Evolutionary conservation across 75 land plant genomes (phyloP).

Genomic region (Selaginella moellendorffii): DNA sequence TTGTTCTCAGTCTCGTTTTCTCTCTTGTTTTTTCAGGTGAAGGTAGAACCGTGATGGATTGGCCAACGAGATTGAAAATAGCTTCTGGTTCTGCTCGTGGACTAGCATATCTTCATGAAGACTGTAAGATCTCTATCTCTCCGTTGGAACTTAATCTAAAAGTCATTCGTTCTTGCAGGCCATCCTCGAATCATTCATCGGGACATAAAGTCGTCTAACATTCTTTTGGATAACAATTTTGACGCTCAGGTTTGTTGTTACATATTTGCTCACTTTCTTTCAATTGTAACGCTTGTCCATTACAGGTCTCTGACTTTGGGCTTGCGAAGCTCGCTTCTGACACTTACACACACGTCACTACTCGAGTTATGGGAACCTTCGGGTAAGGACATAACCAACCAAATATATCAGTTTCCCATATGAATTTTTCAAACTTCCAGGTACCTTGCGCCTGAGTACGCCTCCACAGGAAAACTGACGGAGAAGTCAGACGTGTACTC

Average conservation of each 20-base stretch:
- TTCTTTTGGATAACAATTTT: constrained; percentile 39
- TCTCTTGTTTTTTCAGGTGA: constrained; percentile 20
- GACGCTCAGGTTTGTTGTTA: constrained; percentile 35
- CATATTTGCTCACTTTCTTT: too few relatives aligned
- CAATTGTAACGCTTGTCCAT: too few relatives aligned
- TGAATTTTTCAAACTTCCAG: constrained; percentile 5
- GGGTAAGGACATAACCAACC: constrained; percentile 31
- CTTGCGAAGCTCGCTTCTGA: constrained; percentile 76
- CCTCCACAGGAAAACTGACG: constrained; percentile 30
- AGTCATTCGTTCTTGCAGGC: too few relatives aligned
- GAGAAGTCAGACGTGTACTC: constrained; percentile 38
- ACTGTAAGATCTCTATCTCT: constrained; percentile 42
- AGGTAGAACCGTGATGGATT: constrained; percentile 30
- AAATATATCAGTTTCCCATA: not conserved
- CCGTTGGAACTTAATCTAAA: too few relatives aligned
- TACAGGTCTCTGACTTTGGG: constrained; percentile 87
- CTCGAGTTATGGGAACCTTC: constrained; percentile 96
- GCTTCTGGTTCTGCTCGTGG: constrained; percentile 54
- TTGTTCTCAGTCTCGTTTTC: not conserved
- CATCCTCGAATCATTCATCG: constrained; percentile 70
- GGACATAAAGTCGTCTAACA: constrained; percentile 54
- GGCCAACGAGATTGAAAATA: constrained; percentile 36
- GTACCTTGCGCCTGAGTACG: constrained; percentile 43
- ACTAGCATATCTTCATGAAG: constrained; percentile 62
- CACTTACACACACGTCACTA: constrained; percentile 69